These are phyloP conservation scores for Yamadazyma siamensis DNA, from an alignment of 1,139 yeast genomes.

Conservation along the genomic window DNA sequence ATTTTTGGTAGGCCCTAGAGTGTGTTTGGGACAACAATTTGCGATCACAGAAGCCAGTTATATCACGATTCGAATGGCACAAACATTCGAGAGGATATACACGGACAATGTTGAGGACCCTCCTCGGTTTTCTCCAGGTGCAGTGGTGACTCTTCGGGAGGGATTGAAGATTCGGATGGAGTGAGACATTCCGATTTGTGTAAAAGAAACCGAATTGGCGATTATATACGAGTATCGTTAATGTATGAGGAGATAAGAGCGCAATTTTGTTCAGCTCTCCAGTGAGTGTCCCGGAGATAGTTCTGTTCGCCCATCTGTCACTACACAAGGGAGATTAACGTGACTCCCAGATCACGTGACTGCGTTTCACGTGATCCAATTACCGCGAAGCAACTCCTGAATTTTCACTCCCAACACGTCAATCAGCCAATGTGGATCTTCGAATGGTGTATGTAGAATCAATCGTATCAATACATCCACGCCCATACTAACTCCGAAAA, in stretches of 20 bases:
- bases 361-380: no score
- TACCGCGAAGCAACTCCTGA: no score
- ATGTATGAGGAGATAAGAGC: no score
- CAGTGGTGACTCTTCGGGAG: conserved; percentile 1
- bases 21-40: conserved; percentile 42
- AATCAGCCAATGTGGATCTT: conserved; percentile 44
- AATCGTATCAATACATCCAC: no score
- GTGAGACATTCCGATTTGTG: conserved; percentile 48
- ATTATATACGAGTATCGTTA: no score
- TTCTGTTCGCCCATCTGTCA: background rate
- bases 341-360: no score
- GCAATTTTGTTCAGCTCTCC: no score
- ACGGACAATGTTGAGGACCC: background rate
- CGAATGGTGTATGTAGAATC: conserved; percentile 40
- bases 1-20: conserved; percentile 39
- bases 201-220: conserved; percentile 20
- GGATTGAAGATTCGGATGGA: conserved; percentile 1
- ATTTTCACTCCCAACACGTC: no score
- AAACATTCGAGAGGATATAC: conserved; percentile 2
- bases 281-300: no score
- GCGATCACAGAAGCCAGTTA: conserved; percentile 40
- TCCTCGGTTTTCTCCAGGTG: conserved; percentile 1
- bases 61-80: conserved; percentile 16
- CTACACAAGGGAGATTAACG: no score
- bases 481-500: conserved; percentile 5